Percentiles rank a stretch among this genome's conserved stretches.
phyloP scores from a whole-genome alignment of 768 basidiomycete genomes.

The Trametes elegans region DNA sequence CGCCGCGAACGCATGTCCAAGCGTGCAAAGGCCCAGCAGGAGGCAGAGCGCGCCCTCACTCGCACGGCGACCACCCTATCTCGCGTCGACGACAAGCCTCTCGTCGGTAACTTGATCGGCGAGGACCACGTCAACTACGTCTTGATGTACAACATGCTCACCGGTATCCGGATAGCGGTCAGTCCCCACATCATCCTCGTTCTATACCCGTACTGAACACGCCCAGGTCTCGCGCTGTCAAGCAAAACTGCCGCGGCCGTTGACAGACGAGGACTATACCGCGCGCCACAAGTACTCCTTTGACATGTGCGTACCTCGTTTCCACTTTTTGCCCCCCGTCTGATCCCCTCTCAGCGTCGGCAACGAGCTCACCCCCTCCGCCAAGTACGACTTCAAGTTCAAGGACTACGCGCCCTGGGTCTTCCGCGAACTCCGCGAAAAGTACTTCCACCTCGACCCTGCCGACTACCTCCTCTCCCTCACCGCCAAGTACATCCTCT shows the following conservation, averaged over 20 bases:
- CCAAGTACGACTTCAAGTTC: slow-evolving; percentile 99
- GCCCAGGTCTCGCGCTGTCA: slow-evolving; percentile 89
- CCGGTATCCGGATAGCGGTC: slow-evolving; percentile 93
- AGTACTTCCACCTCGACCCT: slow-evolving; percentile 92
- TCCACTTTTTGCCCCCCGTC: not conserved
- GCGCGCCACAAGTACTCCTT: slow-evolving; percentile 95
- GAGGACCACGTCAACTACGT: slow-evolving; percentile 99
- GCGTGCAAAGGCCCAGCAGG: slow-evolving; percentile 62
- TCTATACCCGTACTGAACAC: not conserved
- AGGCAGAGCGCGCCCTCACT: slow-evolving; percentile 54
- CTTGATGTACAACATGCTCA: slow-evolving; percentile 99
- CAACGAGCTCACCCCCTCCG: slow-evolving; percentile 96
- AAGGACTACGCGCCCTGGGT: slow-evolving; percentile 99
- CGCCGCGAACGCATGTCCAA: slow-evolving; percentile 74
- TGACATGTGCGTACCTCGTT: slow-evolving; percentile 72
- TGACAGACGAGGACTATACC: slow-evolving; percentile 84
- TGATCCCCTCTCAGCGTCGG: slow-evolving; percentile 60
- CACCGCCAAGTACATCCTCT: slow-evolving; percentile 96
- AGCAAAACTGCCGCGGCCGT: slow-evolving; percentile 85
- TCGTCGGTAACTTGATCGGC: slow-evolving; percentile 96
- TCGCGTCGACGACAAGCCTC: slow-evolving; percentile 42
- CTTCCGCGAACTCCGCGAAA: slow-evolving; percentile 92
- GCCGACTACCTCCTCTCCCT: slow-evolving; percentile 96
- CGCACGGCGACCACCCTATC: slow-evolving; percentile 25
- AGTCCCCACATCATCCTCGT: slow-evolving; percentile 30